These are phyloP conservation scores for Salisapilia sapeloensis DNA, from an alignment of 352 stramenopile genomes.

Conservation along the genomic window DNA sequence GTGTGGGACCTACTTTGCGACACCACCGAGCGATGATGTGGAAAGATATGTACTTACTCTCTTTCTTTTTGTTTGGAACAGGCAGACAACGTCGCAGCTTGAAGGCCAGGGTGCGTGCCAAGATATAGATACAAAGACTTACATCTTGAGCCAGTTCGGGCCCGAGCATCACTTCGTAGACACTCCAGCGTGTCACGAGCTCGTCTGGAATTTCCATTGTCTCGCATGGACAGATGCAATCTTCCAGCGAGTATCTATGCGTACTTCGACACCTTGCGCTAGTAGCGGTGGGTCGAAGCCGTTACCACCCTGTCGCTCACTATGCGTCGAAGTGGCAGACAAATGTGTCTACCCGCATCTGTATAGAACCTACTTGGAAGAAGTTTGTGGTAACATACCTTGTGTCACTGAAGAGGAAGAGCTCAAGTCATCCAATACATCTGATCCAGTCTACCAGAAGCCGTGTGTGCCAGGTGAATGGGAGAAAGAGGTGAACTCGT, in stretches of 20 bases:
- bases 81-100: slow-evolving; percentile 31
- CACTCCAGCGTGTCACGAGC: slow-evolving; percentile 22
- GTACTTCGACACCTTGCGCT: slow-evolving; percentile 12
- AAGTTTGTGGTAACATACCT: slow-evolving; percentile 41
- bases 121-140: slow-evolving; percentile 44
- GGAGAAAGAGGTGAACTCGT: slow-evolving; percentile 24
- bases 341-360: slow-evolving; percentile 62
- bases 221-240: slow-evolving; percentile 39
- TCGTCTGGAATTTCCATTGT: slow-evolving; percentile 69
- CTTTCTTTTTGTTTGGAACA: slow-evolving; percentile 2
- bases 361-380: slow-evolving; percentile 38
- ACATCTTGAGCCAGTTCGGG: slow-evolving; percentile 33
- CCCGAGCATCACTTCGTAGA: slow-evolving; percentile 50
- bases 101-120: slow-evolving; percentile 60
- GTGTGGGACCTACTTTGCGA: no score
- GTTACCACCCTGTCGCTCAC: slow-evolving; percentile 39
- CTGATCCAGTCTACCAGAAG: slow-evolving; percentile 12
- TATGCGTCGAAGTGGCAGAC: slow-evolving; percentile 62
- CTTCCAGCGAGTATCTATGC: slow-evolving; percentile 19
- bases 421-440: slow-evolving; percentile 8
- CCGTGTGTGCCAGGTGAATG: slow-evolving; percentile 26
- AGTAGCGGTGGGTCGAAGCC: slow-evolving; percentile 8
- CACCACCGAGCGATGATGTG: neutral
- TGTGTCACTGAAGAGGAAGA: slow-evolving; percentile 40
- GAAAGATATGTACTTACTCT: neutral